Evolutionary conservation across 495 filamentous ascomycete genomes (phyloP), one percentile per base, ranked within the genome.

Genomic region (Penicillium manginii): DNA sequence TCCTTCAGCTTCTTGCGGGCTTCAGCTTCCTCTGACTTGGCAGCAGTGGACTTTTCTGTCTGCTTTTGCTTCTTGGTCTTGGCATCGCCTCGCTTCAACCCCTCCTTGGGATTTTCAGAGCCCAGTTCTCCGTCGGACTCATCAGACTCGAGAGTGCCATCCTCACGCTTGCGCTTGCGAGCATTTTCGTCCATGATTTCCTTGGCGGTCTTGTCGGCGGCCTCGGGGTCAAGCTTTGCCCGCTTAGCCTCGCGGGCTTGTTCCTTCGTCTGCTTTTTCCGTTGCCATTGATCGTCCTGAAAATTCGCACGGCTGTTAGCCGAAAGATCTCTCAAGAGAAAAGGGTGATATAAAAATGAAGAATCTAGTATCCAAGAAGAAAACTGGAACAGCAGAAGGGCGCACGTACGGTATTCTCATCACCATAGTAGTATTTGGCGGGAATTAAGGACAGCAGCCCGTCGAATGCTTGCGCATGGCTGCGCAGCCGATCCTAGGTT

Each of bases 401-500:
- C 50, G 55, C 47, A 87, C 91, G 63, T 88, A 97, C 92, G 76
- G 78, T 92, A 40, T 78, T 87, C 64, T 96, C 91, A 65, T 92
- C 87, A 39, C 88, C 91, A 69, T 94, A 96, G 75, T 97, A 97
- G 64, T 89, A 86, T 72, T 93, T 93, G 19, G 91, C 93, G 26
- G 94, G 94, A 66, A 96, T 97, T 48, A 98, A 79, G 23, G 92
- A 93, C 59, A 98, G 81, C 17, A 98, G 75, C 54, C 93, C 91
- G 70, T 97, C 89, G 68, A 98, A 97, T 59, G 93, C 87, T 73
- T 89, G 82, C 32, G 91, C 86, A 69, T 96, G 90, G 73, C 85
- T 88, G 71, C 86, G 88, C 63, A 98, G 82, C 63, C 92, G 91
- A 66, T 92, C 91, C 94, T 79, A 61, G 33, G 37, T 40, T 5